Evolutionary conservation across 2,329 filamentous ascomycete genomes (phyloP).

Genomic region (Colletotrichum liriopes): DNA sequence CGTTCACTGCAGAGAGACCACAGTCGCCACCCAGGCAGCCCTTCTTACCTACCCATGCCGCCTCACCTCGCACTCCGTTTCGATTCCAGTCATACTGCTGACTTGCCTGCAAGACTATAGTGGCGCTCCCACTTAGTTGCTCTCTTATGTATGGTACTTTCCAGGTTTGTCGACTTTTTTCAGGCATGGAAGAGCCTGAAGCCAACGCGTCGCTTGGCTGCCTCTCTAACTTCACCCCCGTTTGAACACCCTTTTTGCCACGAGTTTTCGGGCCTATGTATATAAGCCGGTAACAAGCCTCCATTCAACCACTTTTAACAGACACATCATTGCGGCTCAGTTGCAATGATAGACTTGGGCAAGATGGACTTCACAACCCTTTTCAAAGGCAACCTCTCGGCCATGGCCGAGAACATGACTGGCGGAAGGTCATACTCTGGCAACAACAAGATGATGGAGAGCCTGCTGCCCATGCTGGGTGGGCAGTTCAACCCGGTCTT

Average conservation of each 20-base stretch:
- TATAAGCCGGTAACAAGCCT: slow-evolving; percentile 2
- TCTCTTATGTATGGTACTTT: not conserved
- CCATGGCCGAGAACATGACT: slow-evolving; percentile 42
- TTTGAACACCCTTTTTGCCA: not conserved
- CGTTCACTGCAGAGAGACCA: not conserved
- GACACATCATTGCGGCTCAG: not conserved
- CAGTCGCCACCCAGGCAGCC: slow-evolving; percentile 19
- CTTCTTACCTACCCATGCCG: not conserved
- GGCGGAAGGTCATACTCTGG: slow-evolving; percentile 25
- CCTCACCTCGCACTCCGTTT: not conserved
- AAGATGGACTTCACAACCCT: slow-evolving; percentile 40
- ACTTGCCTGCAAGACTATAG: slow-evolving; percentile 7
- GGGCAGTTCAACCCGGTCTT: slow-evolving; percentile 44
- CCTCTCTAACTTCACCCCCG: not conserved
- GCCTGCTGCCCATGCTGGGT: slow-evolving; percentile 40
- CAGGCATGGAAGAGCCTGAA: not conserved
- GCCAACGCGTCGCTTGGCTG: not conserved
- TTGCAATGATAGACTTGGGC: slow-evolving; percentile 29
- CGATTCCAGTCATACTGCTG: not conserved
- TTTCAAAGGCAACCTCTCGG: slow-evolving; percentile 37
- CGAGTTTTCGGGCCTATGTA: not conserved
- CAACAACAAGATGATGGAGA: slow-evolving; percentile 42
- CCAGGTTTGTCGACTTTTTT: not conserved
- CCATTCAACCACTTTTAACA: not conserved
- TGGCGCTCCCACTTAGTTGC: not conserved